phyloP scores from a whole-genome alignment of 2,329 filamentous ascomycete genomes.

The Fusarium tuaranense region DNA sequence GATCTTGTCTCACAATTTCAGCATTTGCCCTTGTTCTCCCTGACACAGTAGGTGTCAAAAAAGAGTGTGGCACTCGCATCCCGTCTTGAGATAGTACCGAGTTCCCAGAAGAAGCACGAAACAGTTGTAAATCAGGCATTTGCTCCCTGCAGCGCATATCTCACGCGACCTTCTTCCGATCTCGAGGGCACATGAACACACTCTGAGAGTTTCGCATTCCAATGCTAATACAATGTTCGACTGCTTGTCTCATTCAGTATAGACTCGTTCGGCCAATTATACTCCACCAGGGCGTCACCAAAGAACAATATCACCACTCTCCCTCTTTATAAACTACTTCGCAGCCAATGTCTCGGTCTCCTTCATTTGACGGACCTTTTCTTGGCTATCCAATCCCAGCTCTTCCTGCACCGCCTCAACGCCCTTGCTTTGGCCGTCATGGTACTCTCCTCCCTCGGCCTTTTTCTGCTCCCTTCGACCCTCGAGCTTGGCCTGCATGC shows the following conservation, averaged over 20 bases:
- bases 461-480: conserved; percentile 19
- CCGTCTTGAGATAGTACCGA: neutral
- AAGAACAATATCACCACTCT: neutral
- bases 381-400: neutral
- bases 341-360: conserved; percentile 20
- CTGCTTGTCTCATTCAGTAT: neutral
- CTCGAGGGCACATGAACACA: neutral
- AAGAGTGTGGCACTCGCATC: neutral
- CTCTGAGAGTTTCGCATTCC: neutral
- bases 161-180: neutral
- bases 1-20: neutral
- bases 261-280: neutral
- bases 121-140: neutral
- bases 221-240: neutral
- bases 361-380: neutral
- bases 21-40: neutral
- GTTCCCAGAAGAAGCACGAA: neutral
- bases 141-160: neutral
- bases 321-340: conserved; percentile 15
- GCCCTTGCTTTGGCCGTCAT: conserved; percentile 4
- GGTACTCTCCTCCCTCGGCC: neutral
- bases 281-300: neutral
- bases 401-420: conserved; percentile 9
- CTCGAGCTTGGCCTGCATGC: conserved; percentile 44
- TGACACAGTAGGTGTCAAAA: neutral